Evolutionary conservation across 345 rosid genomes (phyloP), one percentile per base, ranked within the genome.

Genomic region (Heritiera littoralis): DNA sequence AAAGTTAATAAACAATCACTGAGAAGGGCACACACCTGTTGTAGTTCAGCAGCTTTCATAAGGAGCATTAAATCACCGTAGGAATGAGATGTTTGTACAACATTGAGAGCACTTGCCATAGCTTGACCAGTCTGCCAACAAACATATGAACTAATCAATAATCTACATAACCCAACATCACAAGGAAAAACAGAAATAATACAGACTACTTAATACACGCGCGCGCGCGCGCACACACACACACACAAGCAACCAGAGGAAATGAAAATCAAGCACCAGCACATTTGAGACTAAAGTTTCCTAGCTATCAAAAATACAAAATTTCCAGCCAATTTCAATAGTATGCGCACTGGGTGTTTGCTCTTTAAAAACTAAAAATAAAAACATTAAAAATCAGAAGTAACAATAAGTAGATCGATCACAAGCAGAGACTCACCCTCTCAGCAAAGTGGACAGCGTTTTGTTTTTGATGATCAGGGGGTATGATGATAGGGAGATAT

Each of bases 41-140:
- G 84, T 66, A 81, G 79, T 67, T 92, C 84, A 32, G 91, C 77
- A 68, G 99, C 99, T 88, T 77, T 86, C 81, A 67, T 81, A 35
- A 91, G 90, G 76, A 96, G 93, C 97, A 94, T 87, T 74, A 94
- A 61, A 80, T 96, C 99, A 40, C 94, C 99, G 74, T 84, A 94
- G 71, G 99, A 94, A 88, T 96, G 99, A 58, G 85, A 86, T 61
- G 99, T 94, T 84, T 89, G 97, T 46, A 86, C 87, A 78, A 89
- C 98, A 86, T 96, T 96, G 64, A 93, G 90, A 45, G 97, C 88
- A 78, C 87, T 80, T 32, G 95, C 95, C 81, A 96, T 89, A 52
- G 88, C 93, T 79, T 85, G 83, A 82, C 97, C 82, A 0, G 97
- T 92, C 99, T 94, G 95, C 84, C 83, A 68, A 66, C 30, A 83